A percentile compares a stretch with the other conserved stretches of the same genome.
phyloP scores from a whole-genome alignment of 257 asterid genomes.

The Solanum lycopersicoides region DNA sequence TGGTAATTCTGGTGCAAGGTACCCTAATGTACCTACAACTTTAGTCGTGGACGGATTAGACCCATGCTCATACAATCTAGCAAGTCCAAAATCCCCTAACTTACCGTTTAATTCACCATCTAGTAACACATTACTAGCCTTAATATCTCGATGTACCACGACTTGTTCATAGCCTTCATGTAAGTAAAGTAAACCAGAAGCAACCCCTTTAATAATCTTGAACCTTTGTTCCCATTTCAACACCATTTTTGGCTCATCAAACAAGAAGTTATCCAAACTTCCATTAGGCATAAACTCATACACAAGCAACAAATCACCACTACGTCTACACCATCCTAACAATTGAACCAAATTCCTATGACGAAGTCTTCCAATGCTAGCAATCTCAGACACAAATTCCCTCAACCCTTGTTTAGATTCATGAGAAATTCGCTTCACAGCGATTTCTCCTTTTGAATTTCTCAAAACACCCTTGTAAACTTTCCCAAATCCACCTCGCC shows the following conservation, averaged over 20 bases:
- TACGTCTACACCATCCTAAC: constrained; percentile 37
- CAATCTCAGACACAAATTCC: constrained; percentile 34
- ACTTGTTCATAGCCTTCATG: constrained; percentile 10
- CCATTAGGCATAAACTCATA: constrained; percentile 43
- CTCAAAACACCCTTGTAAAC: constrained; percentile 30
- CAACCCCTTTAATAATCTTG: constrained; percentile 3
- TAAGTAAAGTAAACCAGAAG: constrained; percentile 1
- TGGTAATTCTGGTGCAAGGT: constrained; percentile 6
- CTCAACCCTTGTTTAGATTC: constrained; percentile 26
- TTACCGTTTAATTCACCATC: neutral
- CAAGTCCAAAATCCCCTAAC: constrained; percentile 14
- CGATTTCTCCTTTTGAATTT: constrained; percentile 19
- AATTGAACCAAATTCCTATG: constrained; percentile 40
- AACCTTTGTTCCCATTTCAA: constrained; percentile 23
- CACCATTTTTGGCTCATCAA: constrained; percentile 1
- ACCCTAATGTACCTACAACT: constrained; percentile 8
- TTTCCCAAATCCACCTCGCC: constrained; percentile 39
- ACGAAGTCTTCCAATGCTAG: constrained; percentile 37
- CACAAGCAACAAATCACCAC: constrained; percentile 27
- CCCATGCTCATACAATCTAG: constrained; percentile 5
- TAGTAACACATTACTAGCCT: constrained; percentile 8
- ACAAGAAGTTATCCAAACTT: constrained; percentile 33
- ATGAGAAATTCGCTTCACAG: constrained; percentile 27
- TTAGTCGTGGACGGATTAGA: constrained; percentile 2
- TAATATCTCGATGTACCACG: constrained; percentile 9